These are phyloP conservation scores for Sungouiozyma ichnusensis DNA, from an alignment of 805 yeast genomes.

Conservation along the genomic window DNA sequence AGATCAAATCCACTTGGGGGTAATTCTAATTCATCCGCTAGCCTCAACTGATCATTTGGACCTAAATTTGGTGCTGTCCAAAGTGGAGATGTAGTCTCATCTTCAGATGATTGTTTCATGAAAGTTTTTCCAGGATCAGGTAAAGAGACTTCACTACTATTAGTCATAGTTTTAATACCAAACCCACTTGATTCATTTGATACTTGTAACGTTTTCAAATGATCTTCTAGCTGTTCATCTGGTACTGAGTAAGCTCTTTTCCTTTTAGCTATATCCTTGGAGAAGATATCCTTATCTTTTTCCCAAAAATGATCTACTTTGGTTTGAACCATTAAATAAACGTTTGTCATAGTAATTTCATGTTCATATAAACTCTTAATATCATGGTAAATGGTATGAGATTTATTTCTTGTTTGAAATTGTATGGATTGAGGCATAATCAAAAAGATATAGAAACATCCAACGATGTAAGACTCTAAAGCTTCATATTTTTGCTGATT, in stretches of 20 bases:
- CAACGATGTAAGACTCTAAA: constrained; percentile 28
- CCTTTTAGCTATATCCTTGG: constrained; percentile 12
- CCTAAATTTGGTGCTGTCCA: constrained; percentile 33
- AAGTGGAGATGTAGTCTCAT: constrained; percentile 19
- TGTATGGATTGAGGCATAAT: constrained; percentile 33
- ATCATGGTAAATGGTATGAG: constrained; percentile 29
- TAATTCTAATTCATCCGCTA: constrained; percentile 15
- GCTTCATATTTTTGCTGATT: constrained; percentile 19
- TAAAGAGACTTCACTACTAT: background rate
- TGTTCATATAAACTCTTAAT: constrained; percentile 29
- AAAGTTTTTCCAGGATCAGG: background rate
- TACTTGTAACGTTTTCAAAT: background rate
- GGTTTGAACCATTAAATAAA: constrained; percentile 27
- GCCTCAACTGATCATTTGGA: constrained; percentile 31
- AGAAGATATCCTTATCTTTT: constrained; percentile 6
- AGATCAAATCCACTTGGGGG: background rate
- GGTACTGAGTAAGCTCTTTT: constrained; percentile 29
- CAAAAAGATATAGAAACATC: constrained; percentile 29
- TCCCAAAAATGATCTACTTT: constrained; percentile 26
- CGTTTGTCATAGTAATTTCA: constrained; percentile 33
- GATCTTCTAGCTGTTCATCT: background rate
- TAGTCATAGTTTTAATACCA: background rate
- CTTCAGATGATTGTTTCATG: constrained; percentile 5
- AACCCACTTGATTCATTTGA: background rate
- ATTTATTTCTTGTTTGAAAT: constrained; percentile 32